Percentiles rank a stretch among this genome's conserved stretches.
These are phyloP conservation scores for Bretziella fagacearum DNA, from an alignment of 2,329 filamentous ascomycete genomes.

Conservation along the genomic window DNA sequence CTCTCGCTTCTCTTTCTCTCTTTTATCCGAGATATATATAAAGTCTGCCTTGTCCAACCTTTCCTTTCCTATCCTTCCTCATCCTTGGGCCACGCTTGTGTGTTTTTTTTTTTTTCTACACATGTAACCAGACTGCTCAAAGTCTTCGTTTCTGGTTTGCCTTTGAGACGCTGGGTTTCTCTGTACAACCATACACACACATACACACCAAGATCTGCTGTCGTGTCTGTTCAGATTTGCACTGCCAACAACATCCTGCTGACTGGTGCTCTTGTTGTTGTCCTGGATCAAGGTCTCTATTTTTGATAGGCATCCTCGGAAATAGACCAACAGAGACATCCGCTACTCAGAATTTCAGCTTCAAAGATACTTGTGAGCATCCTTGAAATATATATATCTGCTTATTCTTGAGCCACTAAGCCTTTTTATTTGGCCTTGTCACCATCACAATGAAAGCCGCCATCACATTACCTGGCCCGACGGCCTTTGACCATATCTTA, in stretches of 20 bases:
- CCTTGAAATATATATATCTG: not conserved
- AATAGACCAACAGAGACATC: not conserved
- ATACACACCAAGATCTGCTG: no score
- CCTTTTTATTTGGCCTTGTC: not conserved
- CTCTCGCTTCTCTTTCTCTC: not conserved
- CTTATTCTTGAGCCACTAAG: not conserved
- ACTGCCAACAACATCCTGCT: not conserved
- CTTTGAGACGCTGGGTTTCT: not conserved
- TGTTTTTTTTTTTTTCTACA: no score
- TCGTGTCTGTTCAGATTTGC: not conserved
- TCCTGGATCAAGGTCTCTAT: not conserved
- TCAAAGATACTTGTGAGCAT: not conserved
- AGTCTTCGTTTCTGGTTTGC: no score
- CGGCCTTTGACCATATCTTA: conserved; percentile 4
- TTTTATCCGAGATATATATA: no score
- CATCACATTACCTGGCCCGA: not conserved
- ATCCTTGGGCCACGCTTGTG: no score
- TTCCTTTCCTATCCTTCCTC: no score
- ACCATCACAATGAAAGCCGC: not conserved
- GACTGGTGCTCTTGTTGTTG: not conserved
- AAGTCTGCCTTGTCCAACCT: no score
- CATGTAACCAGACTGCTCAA: not conserved
- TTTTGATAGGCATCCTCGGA: not conserved
- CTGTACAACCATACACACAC: not conserved
- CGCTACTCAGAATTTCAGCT: not conserved